These are phyloP conservation scores for Xylariales sp. DNA, from an alignment of 2,329 filamentous ascomycete species.

Conservation along the genomic window DNA sequence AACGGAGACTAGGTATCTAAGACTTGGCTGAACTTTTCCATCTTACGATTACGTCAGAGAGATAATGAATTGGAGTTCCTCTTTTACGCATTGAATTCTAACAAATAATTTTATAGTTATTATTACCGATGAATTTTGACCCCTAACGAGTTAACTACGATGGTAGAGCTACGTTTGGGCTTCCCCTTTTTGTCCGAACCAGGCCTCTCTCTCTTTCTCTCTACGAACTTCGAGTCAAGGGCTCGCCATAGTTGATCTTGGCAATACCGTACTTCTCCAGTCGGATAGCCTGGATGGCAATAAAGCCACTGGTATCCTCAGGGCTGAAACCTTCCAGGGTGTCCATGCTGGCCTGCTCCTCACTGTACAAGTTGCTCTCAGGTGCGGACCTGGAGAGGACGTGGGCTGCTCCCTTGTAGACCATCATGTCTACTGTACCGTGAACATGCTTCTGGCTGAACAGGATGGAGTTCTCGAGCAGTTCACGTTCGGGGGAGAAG, in stretches of 20 bases:
- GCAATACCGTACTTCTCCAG: constrained; percentile 50
- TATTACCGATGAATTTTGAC: background rate
- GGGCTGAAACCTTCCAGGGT: constrained; percentile 38
- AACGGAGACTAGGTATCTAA: no score
- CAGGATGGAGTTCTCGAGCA: constrained; percentile 51
- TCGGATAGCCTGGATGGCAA: constrained; percentile 65
- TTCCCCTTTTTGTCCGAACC: background rate
- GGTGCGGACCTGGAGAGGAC: constrained; percentile 40
- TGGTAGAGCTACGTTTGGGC: background rate
- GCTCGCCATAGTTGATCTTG: constrained; percentile 36
- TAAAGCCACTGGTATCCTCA: constrained; percentile 46
- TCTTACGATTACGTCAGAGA: no score
- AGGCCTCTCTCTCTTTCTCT: no score
- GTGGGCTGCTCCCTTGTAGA: no score
- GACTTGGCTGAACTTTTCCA: no score
- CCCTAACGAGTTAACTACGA: background rate
- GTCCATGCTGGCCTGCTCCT: constrained; percentile 47
- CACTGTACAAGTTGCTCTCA: constrained; percentile 46
- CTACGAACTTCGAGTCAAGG: constrained; percentile 27
- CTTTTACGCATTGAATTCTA: background rate
- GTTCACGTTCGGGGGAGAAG: constrained; percentile 52
- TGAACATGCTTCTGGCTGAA: constrained; percentile 51
- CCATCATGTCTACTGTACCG: constrained; percentile 15
- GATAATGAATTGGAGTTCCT: no score
- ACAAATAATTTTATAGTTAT: background rate